Evolutionary conservation across 106 monocot genomes (phyloP).

Genomic region (Dioscorea zingiberensis): DNA sequence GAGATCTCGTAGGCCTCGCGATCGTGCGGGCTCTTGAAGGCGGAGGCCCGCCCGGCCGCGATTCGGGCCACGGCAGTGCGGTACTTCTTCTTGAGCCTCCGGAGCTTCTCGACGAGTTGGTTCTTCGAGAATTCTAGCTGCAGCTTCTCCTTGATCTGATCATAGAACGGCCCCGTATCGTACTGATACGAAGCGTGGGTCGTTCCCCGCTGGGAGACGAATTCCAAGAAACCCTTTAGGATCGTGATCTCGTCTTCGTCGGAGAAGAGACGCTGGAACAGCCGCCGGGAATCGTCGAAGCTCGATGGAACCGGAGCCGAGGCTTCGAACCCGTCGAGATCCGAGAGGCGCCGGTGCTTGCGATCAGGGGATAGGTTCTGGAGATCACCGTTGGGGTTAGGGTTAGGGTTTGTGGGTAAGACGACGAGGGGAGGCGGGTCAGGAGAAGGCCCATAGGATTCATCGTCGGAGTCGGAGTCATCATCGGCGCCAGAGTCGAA

Average conservation of each 20-base stretch:
- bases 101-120: constrained; percentile 94
- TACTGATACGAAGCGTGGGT: constrained; percentile 83
- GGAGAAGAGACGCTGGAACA: constrained; percentile 93
- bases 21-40: constrained; percentile 75
- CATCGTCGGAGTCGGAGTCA: constrained; percentile 1
- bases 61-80: constrained; percentile 59
- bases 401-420: not conserved
- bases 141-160: constrained; percentile 75
- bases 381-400: not conserved
- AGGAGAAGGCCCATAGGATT: not conserved
- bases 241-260: constrained; percentile 94
- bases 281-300: constrained; percentile 52
- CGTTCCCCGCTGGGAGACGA: constrained; percentile 73
- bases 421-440: constrained; percentile 8
- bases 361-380: not conserved
- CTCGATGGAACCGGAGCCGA: constrained; percentile 10
- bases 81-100: constrained; percentile 97
- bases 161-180: constrained; percentile 97
- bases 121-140: constrained; percentile 93
- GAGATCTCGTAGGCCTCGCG: constrained; percentile 79
- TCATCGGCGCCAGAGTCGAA: constrained; percentile 6
- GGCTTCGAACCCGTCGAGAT: not conserved
- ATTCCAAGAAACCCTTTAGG: constrained; percentile 75
- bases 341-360: not conserved
- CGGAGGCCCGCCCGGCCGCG: constrained; percentile 38